Base-by-base conservation (phyloP, 2,329 filamentous ascomycete species). In the Aquanectria penicillioides region DNA sequence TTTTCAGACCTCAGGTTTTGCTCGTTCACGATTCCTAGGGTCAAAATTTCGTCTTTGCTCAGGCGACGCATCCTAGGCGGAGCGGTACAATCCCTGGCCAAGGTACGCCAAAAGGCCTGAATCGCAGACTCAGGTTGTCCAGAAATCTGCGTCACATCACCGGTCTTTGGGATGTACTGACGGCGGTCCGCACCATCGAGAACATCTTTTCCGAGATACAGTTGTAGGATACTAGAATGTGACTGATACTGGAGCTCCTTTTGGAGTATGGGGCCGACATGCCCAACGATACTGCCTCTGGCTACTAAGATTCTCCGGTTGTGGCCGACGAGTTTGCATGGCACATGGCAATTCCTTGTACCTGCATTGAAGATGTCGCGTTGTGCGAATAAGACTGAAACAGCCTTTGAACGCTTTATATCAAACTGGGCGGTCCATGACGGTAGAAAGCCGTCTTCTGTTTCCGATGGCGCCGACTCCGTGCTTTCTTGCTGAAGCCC, bases 361-460 rank as follows among this genome's bases (percentile, higher is more conserved):
- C 57, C 51, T 1, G 52, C 57, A 2, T 51, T 51, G 15, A 64
- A 59, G 1, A 62, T 64, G 0, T 10, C 20, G 0, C 61, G 62
- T 3, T 62, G 62, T 2, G 61, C 61, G 4, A 64, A 64, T 0
- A 64, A 26, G 2, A 64, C 13, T 2, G 58, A n/a, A 1, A 26
- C 26, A 2, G 28, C 37, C 1, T 40, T 5, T 1, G 2, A 3
- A 1, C 23, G n/a, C n/a, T n/a, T n/a, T n/a, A n/a, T n/a, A 23
- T 7, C 26, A 6, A 62, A 62, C n/a, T 59, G 47, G 1, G 48
- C 29, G 0, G 38, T 33, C 62, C 62, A 64, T n/a, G 62, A 64
- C 6, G 48, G 47, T 2, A 41, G 12, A 2, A 61, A 23, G 0
- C 18, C n/a, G n/a, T n/a, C n/a, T n/a, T n/a, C n/a, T n/a, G n/a